Evolutionary conservation across 768 basidiomycete species (phyloP).

Genomic region (Boletus sp.): DNA sequence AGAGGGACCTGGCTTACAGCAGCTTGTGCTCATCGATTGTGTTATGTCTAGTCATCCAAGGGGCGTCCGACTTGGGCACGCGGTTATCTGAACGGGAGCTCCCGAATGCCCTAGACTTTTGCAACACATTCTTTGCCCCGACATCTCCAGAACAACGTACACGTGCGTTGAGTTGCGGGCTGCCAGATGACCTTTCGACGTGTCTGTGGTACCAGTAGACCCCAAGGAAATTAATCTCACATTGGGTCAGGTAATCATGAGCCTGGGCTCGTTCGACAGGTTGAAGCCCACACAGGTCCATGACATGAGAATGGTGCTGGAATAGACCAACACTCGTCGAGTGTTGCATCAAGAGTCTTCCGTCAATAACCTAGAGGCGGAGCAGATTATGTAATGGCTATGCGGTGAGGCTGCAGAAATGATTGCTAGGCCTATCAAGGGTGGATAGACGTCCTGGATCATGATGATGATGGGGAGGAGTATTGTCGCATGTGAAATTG

Average conservation of each 20-base stretch:
- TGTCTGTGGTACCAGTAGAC: conserved; percentile 17
- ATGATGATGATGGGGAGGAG: too few relatives aligned
- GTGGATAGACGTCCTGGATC: neutral
- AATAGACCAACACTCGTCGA: conserved; percentile 68
- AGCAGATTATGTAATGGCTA: conserved; percentile 59
- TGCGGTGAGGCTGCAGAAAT: conserved; percentile 54
- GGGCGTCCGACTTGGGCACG: conserved; percentile 71
- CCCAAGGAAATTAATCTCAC: conserved; percentile 15
- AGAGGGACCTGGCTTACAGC: too few relatives aligned
- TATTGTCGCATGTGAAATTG: too few relatives aligned
- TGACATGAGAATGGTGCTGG: conserved; percentile 53
- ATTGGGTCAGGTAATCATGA: conserved; percentile 1
- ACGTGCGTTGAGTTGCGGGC: conserved; percentile 19
- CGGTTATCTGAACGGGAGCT: conserved; percentile 71
- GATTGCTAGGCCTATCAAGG: too few relatives aligned
- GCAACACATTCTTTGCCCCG: conserved; percentile 68
- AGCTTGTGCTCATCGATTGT: too few relatives aligned
- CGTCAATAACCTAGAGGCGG: conserved; percentile 66
- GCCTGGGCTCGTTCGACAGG: neutral
- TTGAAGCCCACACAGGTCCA: conserved; percentile 6
- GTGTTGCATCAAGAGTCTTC: conserved; percentile 68
- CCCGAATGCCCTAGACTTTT: conserved; percentile 75
- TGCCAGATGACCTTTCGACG: conserved; percentile 25
- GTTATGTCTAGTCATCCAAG: conserved; percentile 85
- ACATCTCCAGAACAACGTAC: conserved; percentile 49